Evolutionary conservation across 768 basidiomycete species (phyloP).

Genomic region (Phaeolepiota aurea): DNA sequence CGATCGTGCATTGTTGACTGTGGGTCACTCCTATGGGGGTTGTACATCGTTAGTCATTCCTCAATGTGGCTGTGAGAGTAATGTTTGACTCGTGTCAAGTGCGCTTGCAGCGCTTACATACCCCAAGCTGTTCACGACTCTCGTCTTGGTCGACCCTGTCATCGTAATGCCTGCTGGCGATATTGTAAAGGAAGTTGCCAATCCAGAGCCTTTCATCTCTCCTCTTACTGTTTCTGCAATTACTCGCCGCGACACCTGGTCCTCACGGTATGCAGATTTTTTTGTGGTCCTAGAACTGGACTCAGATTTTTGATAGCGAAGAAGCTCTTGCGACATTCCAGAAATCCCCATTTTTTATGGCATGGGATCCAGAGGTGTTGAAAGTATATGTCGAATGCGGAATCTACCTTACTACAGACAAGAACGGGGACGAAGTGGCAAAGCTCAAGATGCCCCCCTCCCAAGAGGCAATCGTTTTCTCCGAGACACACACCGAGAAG

Average conservation of each 20-base stretch:
- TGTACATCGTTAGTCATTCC: constrained; percentile 67
- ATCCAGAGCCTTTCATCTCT: constrained; percentile 6
- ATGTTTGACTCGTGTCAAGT: too few relatives aligned
- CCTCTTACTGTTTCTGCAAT: constrained; percentile 38
- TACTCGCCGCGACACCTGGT: constrained; percentile 54
- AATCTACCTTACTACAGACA: constrained; percentile 26
- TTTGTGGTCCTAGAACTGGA: background rate
- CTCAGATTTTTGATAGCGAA: constrained; percentile 15
- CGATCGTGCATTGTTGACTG: constrained; percentile 47
- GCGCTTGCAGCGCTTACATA: constrained; percentile 54
- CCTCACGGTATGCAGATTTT: constrained; percentile 39
- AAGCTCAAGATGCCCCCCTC: constrained; percentile 59
- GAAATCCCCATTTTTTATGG: constrained; percentile 55
- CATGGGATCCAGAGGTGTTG: constrained; percentile 63
- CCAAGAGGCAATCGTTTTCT: constrained; percentile 58
- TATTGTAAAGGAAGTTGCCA: constrained; percentile 5
- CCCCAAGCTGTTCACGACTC: constrained; percentile 60
- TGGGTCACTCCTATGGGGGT: constrained; percentile 86
- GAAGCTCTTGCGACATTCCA: constrained; percentile 46
- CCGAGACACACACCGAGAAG: constrained; percentile 32
- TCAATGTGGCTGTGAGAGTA: too few relatives aligned
- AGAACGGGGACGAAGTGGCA: constrained; percentile 25
- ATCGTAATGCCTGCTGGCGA: constrained; percentile 26
- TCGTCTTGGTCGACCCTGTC: constrained; percentile 78
- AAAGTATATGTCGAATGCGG: constrained; percentile 54